phyloP scores from a whole-genome alignment of 208 protist genomes.

The Cochliopodium minus region DNA sequence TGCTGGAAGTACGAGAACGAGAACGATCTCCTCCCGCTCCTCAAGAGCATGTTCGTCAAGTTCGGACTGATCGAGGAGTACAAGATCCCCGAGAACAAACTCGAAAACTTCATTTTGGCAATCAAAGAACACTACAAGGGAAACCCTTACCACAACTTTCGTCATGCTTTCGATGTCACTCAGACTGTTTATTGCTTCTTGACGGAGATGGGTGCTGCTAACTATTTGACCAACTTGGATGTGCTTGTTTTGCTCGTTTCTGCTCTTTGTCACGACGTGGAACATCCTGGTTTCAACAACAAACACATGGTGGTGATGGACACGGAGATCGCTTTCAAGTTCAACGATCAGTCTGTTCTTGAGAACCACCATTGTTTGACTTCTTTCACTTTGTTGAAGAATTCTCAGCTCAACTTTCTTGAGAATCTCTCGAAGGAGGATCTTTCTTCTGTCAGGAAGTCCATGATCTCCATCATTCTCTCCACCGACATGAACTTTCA shows the following conservation, averaged over 20 bases:
- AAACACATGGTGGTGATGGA: conserved; percentile 33
- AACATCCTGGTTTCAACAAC: conserved; percentile 52
- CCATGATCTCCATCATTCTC: conserved; percentile 12
- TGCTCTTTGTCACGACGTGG: conserved; percentile 42
- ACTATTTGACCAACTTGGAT: conserved; percentile 26
- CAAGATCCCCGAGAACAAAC: neutral
- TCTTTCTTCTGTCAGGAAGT: neutral
- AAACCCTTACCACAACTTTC: conserved; percentile 47
- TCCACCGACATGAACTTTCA: conserved; percentile 20
- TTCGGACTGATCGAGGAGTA: neutral
- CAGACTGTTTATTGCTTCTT: conserved; percentile 32
- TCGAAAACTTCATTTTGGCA: neutral
- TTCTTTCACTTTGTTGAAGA: conserved; percentile 8
- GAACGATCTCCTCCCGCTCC: neutral
- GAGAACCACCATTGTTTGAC: conserved; percentile 23
- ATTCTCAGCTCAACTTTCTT: conserved; percentile 4
- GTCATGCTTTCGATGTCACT: conserved; percentile 40
- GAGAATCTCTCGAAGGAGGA: neutral
- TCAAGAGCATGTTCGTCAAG: neutral
- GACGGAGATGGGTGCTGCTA: neutral
- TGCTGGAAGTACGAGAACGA: neutral
- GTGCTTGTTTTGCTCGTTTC: conserved; percentile 28
- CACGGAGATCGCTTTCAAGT: conserved; percentile 27
- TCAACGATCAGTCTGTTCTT: conserved; percentile 14
- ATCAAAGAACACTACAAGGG: conserved; percentile 3